A percentile compares a stretch with the other conserved stretches of the same genome.
phyloP scores from a whole-genome alignment of 768 basidiomycete genomes.

The Termitomyces sp. region DNA sequence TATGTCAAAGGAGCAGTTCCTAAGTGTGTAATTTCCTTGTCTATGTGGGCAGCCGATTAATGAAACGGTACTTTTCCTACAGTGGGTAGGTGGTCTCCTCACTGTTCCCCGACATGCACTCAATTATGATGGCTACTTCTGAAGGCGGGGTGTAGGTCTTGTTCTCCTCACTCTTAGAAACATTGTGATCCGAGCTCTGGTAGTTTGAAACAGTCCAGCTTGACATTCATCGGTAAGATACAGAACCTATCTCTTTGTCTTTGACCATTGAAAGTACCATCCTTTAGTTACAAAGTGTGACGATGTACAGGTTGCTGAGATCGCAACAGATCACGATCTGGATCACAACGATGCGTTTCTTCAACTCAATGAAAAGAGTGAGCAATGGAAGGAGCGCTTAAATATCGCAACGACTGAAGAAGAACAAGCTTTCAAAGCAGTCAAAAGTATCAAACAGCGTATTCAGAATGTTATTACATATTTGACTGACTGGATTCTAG shows the following conservation, averaged over 20 bases:
- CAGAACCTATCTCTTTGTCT: neutral
- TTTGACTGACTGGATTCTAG: neutral
- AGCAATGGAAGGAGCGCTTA: neutral
- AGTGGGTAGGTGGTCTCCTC: neutral
- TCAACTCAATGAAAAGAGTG: neutral
- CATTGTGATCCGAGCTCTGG: neutral
- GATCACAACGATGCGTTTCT: neutral
- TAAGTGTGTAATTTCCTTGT: neutral
- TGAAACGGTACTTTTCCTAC: neutral
- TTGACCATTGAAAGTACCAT: neutral
- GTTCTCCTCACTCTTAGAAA: neutral
- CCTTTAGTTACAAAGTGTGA: conserved; percentile 5
- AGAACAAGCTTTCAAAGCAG: neutral
- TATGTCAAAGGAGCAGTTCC: conserved; percentile 1
- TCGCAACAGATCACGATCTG: neutral
- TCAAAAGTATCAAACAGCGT: neutral
- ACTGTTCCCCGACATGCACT: neutral
- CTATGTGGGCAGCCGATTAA: neutral
- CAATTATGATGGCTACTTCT: neutral
- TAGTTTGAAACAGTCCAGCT: conserved; percentile 1
- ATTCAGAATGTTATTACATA: neutral
- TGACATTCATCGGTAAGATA: conserved; percentile 8
- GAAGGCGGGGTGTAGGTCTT: conserved; percentile 6
- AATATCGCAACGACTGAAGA: neutral
- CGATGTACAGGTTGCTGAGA: neutral